These are phyloP conservation scores for Lactifluus volemus DNA, from an alignment of 768 basidiomycete genomes.

Conservation along the genomic window DNA sequence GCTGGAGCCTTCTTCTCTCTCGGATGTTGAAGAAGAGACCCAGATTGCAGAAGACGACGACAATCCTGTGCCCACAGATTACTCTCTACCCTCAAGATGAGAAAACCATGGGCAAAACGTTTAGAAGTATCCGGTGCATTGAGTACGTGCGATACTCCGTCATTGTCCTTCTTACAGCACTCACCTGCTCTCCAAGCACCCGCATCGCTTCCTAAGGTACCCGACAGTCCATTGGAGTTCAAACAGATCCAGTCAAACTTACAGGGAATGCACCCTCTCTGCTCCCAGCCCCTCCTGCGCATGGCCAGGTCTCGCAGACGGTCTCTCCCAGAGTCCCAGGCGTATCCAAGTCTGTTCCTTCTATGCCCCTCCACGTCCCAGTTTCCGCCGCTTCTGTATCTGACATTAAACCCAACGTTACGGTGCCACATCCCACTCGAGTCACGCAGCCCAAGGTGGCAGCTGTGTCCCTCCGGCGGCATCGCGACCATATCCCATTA, in stretches of 20 bases:
- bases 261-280: conserved; percentile 8
- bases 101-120: conserved; percentile 49
- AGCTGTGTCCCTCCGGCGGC: not conserved
- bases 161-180: not conserved
- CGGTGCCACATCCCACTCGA: not conserved
- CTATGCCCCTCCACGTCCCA: not conserved
- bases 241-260: conserved; percentile 28
- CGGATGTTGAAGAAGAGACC: conserved; percentile 34
- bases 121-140: conserved; percentile 26
- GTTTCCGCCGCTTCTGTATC: not conserved
- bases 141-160: not conserved
- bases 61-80: conserved; percentile 24
- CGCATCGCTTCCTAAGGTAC: not conserved
- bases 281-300: not conserved
- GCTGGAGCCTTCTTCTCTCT: conserved; percentile 24
- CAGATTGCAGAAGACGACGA: conserved; percentile 36
- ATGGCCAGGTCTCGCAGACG: not conserved
- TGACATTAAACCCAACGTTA: not conserved
- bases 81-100: conserved; percentile 56
- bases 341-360: not conserved
- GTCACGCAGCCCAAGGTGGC: not conserved
- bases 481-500: conserved; percentile 42
- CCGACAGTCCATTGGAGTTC: conserved; percentile 38
- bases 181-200: conserved; percentile 2
- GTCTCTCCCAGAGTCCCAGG: not conserved